A percentile compares a stretch with the other conserved stretches of the same genome.
Conservation (phyloP, 202 grass and related monocot species). For the Dendrocalamus latiflorus region DNA sequence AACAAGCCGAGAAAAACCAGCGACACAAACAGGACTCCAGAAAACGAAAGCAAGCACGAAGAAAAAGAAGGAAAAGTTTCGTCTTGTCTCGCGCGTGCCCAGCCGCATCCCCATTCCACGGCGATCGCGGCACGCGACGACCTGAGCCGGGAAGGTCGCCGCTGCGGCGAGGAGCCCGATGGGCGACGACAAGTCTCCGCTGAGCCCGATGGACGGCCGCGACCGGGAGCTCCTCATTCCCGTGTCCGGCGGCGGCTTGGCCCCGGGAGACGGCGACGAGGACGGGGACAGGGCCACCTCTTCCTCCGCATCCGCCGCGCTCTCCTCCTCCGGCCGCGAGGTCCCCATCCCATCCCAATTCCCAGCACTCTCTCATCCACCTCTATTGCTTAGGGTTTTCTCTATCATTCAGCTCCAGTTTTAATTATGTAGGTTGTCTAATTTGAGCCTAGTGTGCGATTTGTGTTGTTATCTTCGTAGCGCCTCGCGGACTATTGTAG, state of each 20-base stretch:
- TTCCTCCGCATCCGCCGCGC: conserved; percentile 51
- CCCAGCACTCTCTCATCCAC: background rate
- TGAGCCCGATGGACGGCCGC: conserved; percentile 55
- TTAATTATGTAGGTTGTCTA: background rate
- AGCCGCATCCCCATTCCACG: background rate
- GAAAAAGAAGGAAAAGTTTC: background rate
- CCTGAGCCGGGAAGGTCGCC: conserved; percentile 1
- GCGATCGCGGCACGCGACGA: conserved; percentile 35
- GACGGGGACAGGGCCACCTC: conserved; percentile 42
- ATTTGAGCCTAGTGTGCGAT: background rate
- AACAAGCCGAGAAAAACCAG: no score
- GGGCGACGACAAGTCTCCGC: conserved; percentile 69
- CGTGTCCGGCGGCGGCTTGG: conserved; percentile 50
- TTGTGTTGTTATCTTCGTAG: background rate
- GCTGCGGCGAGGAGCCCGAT: conserved; percentile 23
- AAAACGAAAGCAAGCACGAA: background rate
- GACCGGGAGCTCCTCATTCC: conserved; percentile 88
- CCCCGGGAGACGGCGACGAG: conserved; percentile 30
- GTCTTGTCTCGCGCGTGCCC: background rate
- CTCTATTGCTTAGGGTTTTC: conserved; percentile 21
- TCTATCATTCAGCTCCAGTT: background rate
- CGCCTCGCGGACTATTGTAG: background rate
- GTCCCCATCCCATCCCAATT: background rate
- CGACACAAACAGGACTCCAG: background rate
- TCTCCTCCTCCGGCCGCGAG: conserved; percentile 68